Percentiles rank a stretch among this genome's conserved stretches.
Conservation (phyloP, 2,329 filamentous ascomycete genomes). For the Cercospora canescens region DNA sequence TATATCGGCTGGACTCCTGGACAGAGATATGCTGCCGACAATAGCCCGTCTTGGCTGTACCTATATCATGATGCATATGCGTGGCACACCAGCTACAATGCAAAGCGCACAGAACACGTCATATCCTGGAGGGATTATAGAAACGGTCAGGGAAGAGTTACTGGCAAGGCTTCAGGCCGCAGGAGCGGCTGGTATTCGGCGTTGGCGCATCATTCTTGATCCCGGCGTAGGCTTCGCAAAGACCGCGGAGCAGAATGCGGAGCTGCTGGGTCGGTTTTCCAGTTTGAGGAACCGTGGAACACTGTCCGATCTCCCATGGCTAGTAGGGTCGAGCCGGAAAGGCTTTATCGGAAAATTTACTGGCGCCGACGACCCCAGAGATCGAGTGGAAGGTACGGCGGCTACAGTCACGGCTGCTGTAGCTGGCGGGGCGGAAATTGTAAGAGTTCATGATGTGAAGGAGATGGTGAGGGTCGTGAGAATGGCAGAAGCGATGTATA, state of each 20-base stretch:
- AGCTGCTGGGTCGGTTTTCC: slow-evolving; percentile 71
- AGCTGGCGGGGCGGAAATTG: slow-evolving; percentile 83
- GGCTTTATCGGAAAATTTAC: slow-evolving; percentile 83
- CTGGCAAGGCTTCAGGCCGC: slow-evolving; percentile 70
- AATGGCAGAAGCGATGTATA: slow-evolving; percentile 83
- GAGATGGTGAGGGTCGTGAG: slow-evolving; percentile 83
- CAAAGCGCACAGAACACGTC: slow-evolving; percentile 52
- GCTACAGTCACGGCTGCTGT: slow-evolving; percentile 84
- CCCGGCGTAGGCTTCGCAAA: slow-evolving; percentile 96
- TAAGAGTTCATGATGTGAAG: slow-evolving; percentile 85
- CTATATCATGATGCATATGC: slow-evolving; percentile 90
- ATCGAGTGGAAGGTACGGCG: slow-evolving; percentile 82
- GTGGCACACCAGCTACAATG: slow-evolving; percentile 84
- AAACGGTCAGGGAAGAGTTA: slow-evolving; percentile 68
- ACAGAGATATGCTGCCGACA: slow-evolving; percentile 77
- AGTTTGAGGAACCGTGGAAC: slow-evolving; percentile 56
- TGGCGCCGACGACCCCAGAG: slow-evolving; percentile 67
- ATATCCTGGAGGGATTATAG: slow-evolving; percentile 69
- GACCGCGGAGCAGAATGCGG: slow-evolving; percentile 74
- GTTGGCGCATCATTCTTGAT: slow-evolving; percentile 94
- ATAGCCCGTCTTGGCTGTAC: slow-evolving; percentile 77
- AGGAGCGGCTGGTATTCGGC: slow-evolving; percentile 76
- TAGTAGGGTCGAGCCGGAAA: slow-evolving; percentile 87
- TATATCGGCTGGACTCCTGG: slow-evolving; percentile 78
- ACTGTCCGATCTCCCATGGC: slow-evolving; percentile 75